Evolutionary conservation across 2,329 filamentous ascomycete species (phyloP).

Genomic region (Aschersonia sp.): DNA sequence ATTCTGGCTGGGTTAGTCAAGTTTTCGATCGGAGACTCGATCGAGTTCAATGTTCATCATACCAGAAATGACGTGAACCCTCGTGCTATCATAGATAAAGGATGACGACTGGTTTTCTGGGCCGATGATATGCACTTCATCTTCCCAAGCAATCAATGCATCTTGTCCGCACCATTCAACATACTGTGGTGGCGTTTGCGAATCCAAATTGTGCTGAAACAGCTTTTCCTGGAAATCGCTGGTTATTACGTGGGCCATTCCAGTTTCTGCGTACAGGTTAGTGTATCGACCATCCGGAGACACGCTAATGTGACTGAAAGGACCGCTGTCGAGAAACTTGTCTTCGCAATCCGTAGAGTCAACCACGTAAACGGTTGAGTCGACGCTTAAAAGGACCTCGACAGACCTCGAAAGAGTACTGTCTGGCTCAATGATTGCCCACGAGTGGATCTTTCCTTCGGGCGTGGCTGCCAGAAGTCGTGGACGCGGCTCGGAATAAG

Average conservation of each 20-base stretch:
- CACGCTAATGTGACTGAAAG: constrained; percentile 79
- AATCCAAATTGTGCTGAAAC: constrained; percentile 81
- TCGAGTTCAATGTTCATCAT: constrained; percentile 14
- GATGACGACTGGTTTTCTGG: constrained; percentile 61
- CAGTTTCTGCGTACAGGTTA: constrained; percentile 72
- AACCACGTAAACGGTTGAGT: constrained; percentile 69
- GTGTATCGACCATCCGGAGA: constrained; percentile 84
- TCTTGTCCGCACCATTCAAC: constrained; percentile 96
- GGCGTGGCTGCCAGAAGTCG: constrained; percentile 66
- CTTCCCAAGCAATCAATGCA: constrained; percentile 91
- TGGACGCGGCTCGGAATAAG: constrained; percentile 81
- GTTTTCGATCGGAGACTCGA: neutral
- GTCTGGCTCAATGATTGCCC: constrained; percentile 76
- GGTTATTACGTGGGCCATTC: constrained; percentile 82
- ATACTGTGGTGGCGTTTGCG: constrained; percentile 71
- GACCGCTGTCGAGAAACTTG: constrained; percentile 76
- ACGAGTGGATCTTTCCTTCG: constrained; percentile 67
- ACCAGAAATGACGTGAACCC: constrained; percentile 79
- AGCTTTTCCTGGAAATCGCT: constrained; percentile 88
- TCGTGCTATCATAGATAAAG: constrained; percentile 80
- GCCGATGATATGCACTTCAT: constrained; percentile 88
- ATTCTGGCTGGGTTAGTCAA: constrained; percentile 23
- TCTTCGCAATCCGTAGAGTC: constrained; percentile 88
- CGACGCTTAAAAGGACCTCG: constrained; percentile 78
- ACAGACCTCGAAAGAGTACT: constrained; percentile 86